phyloP scores from a whole-genome alignment of 495 filamentous ascomycete genomes.

The Hapsidospora chrysogenum region DNA sequence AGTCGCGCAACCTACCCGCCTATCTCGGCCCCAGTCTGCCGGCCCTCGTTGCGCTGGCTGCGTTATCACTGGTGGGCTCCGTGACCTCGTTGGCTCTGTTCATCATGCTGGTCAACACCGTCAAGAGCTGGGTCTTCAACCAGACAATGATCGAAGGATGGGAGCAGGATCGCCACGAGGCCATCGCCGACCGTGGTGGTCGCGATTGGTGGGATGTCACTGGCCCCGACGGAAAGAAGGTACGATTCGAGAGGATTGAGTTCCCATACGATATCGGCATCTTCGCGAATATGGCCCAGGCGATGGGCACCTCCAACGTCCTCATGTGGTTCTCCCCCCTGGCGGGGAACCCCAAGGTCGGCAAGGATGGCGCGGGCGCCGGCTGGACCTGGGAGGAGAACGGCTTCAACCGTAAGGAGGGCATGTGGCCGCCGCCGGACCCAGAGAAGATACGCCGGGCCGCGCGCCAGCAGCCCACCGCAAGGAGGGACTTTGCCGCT shows the following conservation, averaged over 20 bases:
- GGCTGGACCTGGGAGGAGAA: slow-evolving; percentile 67
- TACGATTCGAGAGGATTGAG: slow-evolving; percentile 49
- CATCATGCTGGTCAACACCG: slow-evolving; percentile 40
- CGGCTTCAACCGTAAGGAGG: slow-evolving; percentile 58
- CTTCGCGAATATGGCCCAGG: slow-evolving; percentile 57
- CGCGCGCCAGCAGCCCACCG: slow-evolving; percentile 15
- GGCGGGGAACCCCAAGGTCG: slow-evolving; percentile 19
- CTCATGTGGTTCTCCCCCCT: slow-evolving; percentile 32
- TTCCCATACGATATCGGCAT: slow-evolving; percentile 90
- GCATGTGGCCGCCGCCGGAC: slow-evolving; percentile 74
- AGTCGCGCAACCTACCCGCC: slow-evolving; percentile 48
- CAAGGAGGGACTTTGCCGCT: slow-evolving; percentile 4
- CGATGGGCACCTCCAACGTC: slow-evolving; percentile 46
- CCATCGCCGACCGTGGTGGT: slow-evolving; percentile 48
- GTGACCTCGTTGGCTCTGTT: slow-evolving; percentile 47
- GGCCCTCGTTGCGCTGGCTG: slow-evolving; percentile 49
- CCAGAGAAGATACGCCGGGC: slow-evolving; percentile 57
- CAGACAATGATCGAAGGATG: slow-evolving; percentile 80
- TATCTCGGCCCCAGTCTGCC: slow-evolving; percentile 59
- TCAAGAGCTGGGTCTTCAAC: slow-evolving; percentile 24
- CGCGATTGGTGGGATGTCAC: slow-evolving; percentile 9
- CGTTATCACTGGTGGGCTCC: slow-evolving; percentile 42
- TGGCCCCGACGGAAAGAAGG: slow-evolving; percentile 5
- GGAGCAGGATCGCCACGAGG: slow-evolving; percentile 80
- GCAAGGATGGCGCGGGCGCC: slow-evolving; percentile 8